These are phyloP conservation scores for Penicillium brevicompactum DNA, from an alignment of 2,329 filamentous ascomycete genomes.

Conservation along the genomic window DNA sequence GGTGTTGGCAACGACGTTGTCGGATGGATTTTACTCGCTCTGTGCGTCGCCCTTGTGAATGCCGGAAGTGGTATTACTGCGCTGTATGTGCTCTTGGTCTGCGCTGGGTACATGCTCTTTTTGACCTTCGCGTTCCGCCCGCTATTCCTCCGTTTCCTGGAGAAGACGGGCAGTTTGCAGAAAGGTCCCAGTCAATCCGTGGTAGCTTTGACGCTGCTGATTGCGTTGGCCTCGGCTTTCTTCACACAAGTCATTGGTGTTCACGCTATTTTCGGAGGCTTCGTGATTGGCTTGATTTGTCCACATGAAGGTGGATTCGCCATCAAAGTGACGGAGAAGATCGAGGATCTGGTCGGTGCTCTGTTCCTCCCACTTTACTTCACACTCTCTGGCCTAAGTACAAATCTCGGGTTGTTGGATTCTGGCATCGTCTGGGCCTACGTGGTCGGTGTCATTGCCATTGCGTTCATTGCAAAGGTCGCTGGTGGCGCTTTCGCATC, in stretches of 20 bases:
- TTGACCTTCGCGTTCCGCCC: constrained; percentile 74
- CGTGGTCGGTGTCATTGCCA: constrained; percentile 76
- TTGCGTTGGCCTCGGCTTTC: constrained; percentile 78
- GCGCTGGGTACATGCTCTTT: constrained; percentile 74
- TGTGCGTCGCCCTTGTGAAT: constrained; percentile 92
- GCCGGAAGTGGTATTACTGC: constrained; percentile 79
- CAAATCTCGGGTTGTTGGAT: constrained; percentile 81
- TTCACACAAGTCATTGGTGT: constrained; percentile 91
- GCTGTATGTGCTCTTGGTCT: constrained; percentile 78
- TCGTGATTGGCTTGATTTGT: constrained; percentile 84
- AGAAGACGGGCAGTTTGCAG: constrained; percentile 74
- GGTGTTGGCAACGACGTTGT: constrained; percentile 92
- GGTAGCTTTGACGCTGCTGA: constrained; percentile 77
- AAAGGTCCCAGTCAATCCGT: constrained; percentile 87
- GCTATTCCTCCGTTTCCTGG: constrained; percentile 71
- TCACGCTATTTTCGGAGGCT: constrained; percentile 92
- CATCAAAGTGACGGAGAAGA: constrained; percentile 88
- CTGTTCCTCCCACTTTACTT: constrained; percentile 92
- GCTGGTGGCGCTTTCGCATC: constrained; percentile 80
- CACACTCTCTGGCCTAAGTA: constrained; percentile 85
- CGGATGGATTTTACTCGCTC: constrained; percentile 87
- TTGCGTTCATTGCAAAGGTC: constrained; percentile 86
- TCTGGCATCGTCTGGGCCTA: constrained; percentile 86
- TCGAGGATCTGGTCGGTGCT: constrained; percentile 84
- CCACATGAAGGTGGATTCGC: constrained; percentile 88